Evolutionary conservation across 2,329 filamentous ascomycete genomes (phyloP).

Genomic region (Exophiala calicioides): DNA sequence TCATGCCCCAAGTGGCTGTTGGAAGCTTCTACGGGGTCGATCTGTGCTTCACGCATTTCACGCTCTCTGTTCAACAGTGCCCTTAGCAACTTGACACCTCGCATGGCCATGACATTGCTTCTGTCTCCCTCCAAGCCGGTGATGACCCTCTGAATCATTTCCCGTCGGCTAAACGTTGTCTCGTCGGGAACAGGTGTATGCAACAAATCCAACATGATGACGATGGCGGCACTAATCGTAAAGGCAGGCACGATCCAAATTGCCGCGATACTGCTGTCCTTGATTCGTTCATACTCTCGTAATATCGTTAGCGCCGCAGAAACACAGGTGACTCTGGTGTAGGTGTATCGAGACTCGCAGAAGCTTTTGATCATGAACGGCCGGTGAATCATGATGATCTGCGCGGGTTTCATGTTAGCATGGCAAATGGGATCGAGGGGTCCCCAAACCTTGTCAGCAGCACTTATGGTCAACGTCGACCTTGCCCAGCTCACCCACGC

Average conservation of each 20-base stretch:
- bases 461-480: too few relatives aligned
- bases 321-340: constrained; percentile 36
- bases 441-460: too few relatives aligned
- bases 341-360: background rate
- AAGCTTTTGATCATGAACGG: too few relatives aligned
- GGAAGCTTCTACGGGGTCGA: too few relatives aligned
- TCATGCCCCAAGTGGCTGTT: too few relatives aligned
- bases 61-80: too few relatives aligned
- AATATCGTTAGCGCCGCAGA: constrained; percentile 45
- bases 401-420: constrained; percentile 40
- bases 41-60: too few relatives aligned
- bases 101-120: constrained; percentile 23
- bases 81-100: constrained; percentile 22
- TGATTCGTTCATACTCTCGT: constrained; percentile 41
- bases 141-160: constrained; percentile 18
- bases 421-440: constrained; percentile 42
- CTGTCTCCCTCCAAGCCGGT: constrained; percentile 11
- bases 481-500: too few relatives aligned
- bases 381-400: constrained; percentile 29
- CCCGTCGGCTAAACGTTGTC: constrained; percentile 9
- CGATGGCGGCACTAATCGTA: constrained; percentile 41
- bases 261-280: constrained; percentile 39
- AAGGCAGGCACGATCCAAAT: constrained; percentile 47
- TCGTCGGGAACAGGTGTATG: constrained; percentile 34
- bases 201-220: constrained; percentile 39